Percentiles rank a stretch among this genome's conserved stretches.
phyloP scores from a whole-genome alignment of 176 grass and related monocot species.

The Neostapfia colusana region DNA sequence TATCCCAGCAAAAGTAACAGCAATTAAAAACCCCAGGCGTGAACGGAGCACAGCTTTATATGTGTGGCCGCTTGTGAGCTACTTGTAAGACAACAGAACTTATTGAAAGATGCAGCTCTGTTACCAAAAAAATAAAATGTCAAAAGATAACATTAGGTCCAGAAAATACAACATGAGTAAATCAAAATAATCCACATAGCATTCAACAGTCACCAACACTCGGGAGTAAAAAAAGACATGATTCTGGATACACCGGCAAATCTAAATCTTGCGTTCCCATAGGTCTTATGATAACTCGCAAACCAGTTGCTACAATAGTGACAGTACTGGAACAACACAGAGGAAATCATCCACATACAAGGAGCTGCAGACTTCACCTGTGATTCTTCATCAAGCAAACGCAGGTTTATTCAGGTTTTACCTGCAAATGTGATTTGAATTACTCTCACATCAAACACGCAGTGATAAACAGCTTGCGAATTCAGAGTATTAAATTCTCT shows the following conservation, averaged over 20 bases:
- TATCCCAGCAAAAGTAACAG: too few species aligned
- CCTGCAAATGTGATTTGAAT: conserved; percentile 33
- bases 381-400: background rate
- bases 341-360: conserved; percentile 2
- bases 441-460: background rate
- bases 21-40: too few species aligned
- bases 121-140: background rate
- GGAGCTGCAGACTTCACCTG: background rate
- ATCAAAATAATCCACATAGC: conserved; percentile 19
- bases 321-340: conserved; percentile 26
- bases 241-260: background rate
- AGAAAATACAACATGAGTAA: background rate
- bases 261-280: background rate
- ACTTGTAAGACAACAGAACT: background rate
- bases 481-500: conserved; percentile 1
- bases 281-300: conserved; percentile 19
- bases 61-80: background rate
- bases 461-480: background rate
- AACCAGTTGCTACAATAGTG: conserved; percentile 3
- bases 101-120: background rate
- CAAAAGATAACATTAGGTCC: background rate
- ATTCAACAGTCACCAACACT: conserved; percentile 15
- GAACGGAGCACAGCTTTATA: too few species aligned
- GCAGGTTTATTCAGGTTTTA: conserved; percentile 42
- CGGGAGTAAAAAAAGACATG: conserved; percentile 12